Base-by-base conservation (phyloP, 768 basidiomycete genomes). In the Glaciozyma antarctica region DNA sequence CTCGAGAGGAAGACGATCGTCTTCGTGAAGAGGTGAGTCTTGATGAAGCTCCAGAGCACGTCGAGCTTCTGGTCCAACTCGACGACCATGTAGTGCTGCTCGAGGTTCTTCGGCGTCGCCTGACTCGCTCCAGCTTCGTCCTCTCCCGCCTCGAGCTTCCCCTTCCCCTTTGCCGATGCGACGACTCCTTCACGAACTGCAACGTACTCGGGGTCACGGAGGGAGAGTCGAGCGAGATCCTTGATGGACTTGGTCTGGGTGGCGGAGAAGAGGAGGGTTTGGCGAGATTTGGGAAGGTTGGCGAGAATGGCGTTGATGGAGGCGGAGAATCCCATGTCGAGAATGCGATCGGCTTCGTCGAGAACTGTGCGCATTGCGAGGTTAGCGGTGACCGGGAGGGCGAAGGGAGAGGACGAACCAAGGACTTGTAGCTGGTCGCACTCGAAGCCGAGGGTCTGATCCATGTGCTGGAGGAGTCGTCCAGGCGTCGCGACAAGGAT, bases 401-500 rank as follows among this genome's bases (percentile, higher is more conserved):
- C 34, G 58, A 22, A 51, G 28, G 32, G 32, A 58, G 44, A 38
- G 22, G 30, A 59, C 88, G 65, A 70, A 89, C 91, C 87, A 24
- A 99, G 82, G 41, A 93, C 74, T 75, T 97, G 92, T n/a, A 99
- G 78, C 73, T 90, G 90, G 68, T 87, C 86, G 32, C 85, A 84
- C 64, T 92, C 91, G 68, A 99, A 95, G 1, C 93, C 93, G 61
- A 92, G 83, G 5, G 95, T 98, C 77, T 97, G 92, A 75, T 98
- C 95, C 87, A 99, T 88, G 76, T 99, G 95, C 73, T 99, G 95
- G 53, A 99, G 79, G 51, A 99, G 79, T 53, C 94, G 82, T 30
- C 94, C 94, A 7, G 94, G 94, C 6, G 94, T 98, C 3, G 94
- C 94, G 21, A 99, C 89, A n/a, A 99, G 82, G 64, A 99, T 95